Conservation (phyloP, 768 basidiomycete species). For the Serendipita sp. region DNA sequence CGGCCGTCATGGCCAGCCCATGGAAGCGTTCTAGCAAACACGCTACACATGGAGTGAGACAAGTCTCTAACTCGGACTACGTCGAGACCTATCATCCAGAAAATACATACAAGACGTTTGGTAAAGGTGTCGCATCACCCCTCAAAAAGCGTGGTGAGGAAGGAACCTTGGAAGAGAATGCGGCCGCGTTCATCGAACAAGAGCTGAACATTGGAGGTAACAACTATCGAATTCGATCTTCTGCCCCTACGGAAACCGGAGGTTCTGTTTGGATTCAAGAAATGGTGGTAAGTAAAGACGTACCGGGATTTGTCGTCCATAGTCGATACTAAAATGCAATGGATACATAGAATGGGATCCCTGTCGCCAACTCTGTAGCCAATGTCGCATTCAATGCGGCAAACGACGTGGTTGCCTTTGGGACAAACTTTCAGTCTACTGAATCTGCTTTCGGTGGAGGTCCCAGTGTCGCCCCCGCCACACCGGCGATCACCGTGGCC, state of each 20-base stretch:
- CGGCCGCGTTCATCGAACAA: neutral
- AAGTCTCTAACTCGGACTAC: neutral
- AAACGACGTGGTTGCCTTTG: conserved; percentile 27
- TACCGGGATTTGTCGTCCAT: neutral
- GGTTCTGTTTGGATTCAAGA: neutral
- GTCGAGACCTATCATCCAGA: conserved; percentile 7
- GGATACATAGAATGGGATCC: conserved; percentile 21
- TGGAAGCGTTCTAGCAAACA: neutral
- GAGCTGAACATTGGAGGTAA: neutral
- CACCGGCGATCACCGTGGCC: conserved; percentile 22
- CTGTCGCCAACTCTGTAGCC: conserved; percentile 28
- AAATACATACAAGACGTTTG: conserved; percentile 8
- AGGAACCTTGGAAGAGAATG: neutral
- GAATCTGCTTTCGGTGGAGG: conserved; percentile 30
- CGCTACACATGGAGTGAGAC: conserved; percentile 4
- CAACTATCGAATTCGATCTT: neutral
- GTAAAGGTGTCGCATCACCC: conserved; percentile 1
- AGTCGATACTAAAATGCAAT: conserved; percentile 18
- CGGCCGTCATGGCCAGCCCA: neutral
- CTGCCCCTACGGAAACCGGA: neutral
- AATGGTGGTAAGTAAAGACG: neutral
- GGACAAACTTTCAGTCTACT: conserved; percentile 30
- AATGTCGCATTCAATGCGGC: conserved; percentile 30
- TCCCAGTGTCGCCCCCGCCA: conserved; percentile 22
- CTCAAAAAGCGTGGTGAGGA: neutral